Base-by-base conservation (phyloP, 1,284 basidiomycete genomes). In the Irpex sp. region DNA sequence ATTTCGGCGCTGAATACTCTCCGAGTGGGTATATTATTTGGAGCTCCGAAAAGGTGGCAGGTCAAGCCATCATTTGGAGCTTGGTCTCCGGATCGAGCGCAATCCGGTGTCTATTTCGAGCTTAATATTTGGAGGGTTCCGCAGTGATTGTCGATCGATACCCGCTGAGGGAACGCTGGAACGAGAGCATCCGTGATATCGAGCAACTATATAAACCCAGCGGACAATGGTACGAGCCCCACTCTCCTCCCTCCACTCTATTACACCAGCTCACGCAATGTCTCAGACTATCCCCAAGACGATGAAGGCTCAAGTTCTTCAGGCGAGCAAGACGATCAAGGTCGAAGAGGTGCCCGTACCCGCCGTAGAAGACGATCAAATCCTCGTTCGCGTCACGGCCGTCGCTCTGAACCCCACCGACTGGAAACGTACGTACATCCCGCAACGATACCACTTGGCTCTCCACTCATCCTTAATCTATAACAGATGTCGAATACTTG, bases 401-500 rank as follows among this genome's bases (percentile, higher is more conserved):
- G 60, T 69, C 28, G 70, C 71, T 14, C 69, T 67, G 58, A 71
- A 71, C 60, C 71, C 70, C 0, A 69, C 71, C 2, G 71, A 72
- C 58, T 69, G 66, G 64, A 67, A 71, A 42, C 63, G 70, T 70
- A 52, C 35, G 67, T 61, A 35, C 19, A 18, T 45, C 28, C 12
- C 18, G 14, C 36, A 16, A 3, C 45, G 14, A 19, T 18, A 19
- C 37, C 6, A 42, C 4, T 45, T 51, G 1, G 39, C 14, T 42
- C 39, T 60, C 28, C 12, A 59, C 37, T 4, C 48, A 3, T 21
- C 37, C 21, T 47, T 7, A 1, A 4, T 18, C 8, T 28, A 4
- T 42, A 3, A 5, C 51, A 62, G 58, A 57, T 21, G 36, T 62
- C 48, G 52, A 58, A 39, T 58, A 36, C 56, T 36, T 49, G 16